Base-by-base conservation (phyloP, 2,329 filamentous ascomycete species). In the Kalaharituber pfeilii region DNA sequence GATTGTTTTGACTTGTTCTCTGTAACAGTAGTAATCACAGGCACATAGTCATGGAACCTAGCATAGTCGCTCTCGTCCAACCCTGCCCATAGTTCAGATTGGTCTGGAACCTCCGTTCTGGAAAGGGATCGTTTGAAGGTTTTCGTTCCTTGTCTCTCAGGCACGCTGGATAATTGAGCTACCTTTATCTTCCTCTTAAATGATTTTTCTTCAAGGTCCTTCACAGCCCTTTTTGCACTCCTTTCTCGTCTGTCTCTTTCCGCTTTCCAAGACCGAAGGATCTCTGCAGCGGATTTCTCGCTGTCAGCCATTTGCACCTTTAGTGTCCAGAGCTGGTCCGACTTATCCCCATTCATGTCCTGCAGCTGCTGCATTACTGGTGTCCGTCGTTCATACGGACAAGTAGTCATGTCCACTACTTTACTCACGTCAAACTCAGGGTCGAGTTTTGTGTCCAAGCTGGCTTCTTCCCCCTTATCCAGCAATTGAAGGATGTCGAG, bases 291-390 rank as follows among this genome's bases (percentile, higher is more conserved):
- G 13, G 42, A 15, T 24, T 15, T 5, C 15, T 18, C 70, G 42
- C 93, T 84, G 53, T 80, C 74, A 29, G 73, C 77, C 62, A 95
- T 91, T 67, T 98, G 91, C 0, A 91, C 89, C 63, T 78, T 81
- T 51, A 96, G 75, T 65, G 91, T 91, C 7, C 73, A 69, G 3
- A 79, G 64, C 28, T 78, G 73, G 27, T 69, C 69, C 2, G 68
- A 68, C 54, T 70, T 62, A 36, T 67, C 62, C 13, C 25, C 27
- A 24, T 69, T 67, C 0, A 66, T 64, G 6, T 75, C 73, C 45
- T 77, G 72, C 1, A 94, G 73, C 1, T 74, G 67, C 53, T 84
- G 75, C 86, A 96, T 94, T 53, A 96, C 82, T 0, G 88, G 81
- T 13, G 74, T 72, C 26, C 51, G 15, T 24, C 15, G 3, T 28